Evolutionary conservation across 139 green algal species (phyloP), one percentile per base, ranked within the genome.

Genomic region (Chlamydomonas sp.): DNA sequence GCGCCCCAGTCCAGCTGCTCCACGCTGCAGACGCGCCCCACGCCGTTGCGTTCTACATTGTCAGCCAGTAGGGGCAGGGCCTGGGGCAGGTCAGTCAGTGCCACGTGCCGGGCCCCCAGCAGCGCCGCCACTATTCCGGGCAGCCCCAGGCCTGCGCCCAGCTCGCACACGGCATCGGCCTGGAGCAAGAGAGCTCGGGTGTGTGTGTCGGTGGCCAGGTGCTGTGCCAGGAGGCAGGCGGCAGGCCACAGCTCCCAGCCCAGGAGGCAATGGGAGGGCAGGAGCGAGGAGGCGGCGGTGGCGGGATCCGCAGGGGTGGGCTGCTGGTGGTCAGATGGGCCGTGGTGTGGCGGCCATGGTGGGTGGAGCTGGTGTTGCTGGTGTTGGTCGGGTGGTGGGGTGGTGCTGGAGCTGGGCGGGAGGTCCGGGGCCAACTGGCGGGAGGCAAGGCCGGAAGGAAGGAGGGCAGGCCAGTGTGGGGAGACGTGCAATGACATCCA

Each of bases 201-300:
- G n/a, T 71, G 71, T 3, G 60, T 10, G 3, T 4, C 14, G 8
- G 71, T 80, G 4, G 71, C 63, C 2, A 87, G 83, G 83, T 60
- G 80, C 1, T 31, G 15, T 1, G 83, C 83, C 2, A 87, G 73
- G 31, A n/a, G n/a, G 5, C 31, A 67, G 62, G 83, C 83, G 0
- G 83, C 83, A n/a, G 83, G 83, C 83, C 83, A 87, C 10, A 87
- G 83, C 83, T 87, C 83, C 83, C 83, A 87, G 71, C 83, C 83
- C 61, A 87, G 83, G 0, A 87, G 62, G 73, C 83, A 87, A 31
- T 74, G 73, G 4, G 83, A 57, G 4, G 31, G 60, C 0, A 12
- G 15, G 58, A 67, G 76, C 16, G 60, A 59, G 2, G 59, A 15
- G 8, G 7, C 31, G 31, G 31, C 31, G 31, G 31, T 49, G 31